phyloP scores from a whole-genome alignment of 192 early-diverging fungal species.

The Coemansia sp. region DNA sequence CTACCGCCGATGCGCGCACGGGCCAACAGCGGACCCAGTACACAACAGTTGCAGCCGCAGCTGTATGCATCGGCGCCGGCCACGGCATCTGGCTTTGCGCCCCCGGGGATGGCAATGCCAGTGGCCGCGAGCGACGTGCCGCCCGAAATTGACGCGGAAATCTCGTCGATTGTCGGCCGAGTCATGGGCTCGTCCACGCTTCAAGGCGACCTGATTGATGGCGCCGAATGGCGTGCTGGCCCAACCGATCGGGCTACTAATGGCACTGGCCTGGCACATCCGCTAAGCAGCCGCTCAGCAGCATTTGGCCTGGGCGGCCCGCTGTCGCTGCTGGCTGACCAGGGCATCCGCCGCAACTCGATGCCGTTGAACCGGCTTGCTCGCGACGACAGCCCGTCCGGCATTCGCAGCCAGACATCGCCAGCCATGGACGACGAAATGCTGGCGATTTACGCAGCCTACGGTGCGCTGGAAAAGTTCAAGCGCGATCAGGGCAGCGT shows the following conservation, averaged over 20 bases:
- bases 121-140: slow-evolving; percentile 10
- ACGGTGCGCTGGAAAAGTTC: slow-evolving; percentile 41
- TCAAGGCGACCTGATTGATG: slow-evolving; percentile 34
- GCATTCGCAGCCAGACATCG: neutral
- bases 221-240: slow-evolving; percentile 41
- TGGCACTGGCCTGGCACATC: neutral
- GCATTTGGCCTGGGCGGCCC: slow-evolving; percentile 4
- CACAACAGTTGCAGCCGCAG: slow-evolving; percentile 5
- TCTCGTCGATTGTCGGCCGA: slow-evolving; percentile 41
- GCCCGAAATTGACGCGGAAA: slow-evolving; percentile 44
- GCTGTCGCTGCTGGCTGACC: slow-evolving; percentile 11
- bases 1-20: slow-evolving; percentile 18
- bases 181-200: slow-evolving; percentile 43
- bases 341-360: slow-evolving; percentile 34
- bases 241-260: slow-evolving; percentile 2
- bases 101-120: neutral
- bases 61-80: slow-evolving; percentile 1
- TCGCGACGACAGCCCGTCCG: neutral
- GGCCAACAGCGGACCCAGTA: slow-evolving; percentile 35
- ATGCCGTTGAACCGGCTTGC: slow-evolving; percentile 19
- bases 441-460: slow-evolving; percentile 24
- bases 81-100: neutral
- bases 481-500: slow-evolving; percentile 8
- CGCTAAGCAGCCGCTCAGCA: slow-evolving; percentile 1
- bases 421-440: slow-evolving; percentile 6